Evolutionary conservation across 2,329 filamentous ascomycete species (phyloP), one percentile per base, ranked within the genome.

Genomic region (Trichoderma gracile): DNA sequence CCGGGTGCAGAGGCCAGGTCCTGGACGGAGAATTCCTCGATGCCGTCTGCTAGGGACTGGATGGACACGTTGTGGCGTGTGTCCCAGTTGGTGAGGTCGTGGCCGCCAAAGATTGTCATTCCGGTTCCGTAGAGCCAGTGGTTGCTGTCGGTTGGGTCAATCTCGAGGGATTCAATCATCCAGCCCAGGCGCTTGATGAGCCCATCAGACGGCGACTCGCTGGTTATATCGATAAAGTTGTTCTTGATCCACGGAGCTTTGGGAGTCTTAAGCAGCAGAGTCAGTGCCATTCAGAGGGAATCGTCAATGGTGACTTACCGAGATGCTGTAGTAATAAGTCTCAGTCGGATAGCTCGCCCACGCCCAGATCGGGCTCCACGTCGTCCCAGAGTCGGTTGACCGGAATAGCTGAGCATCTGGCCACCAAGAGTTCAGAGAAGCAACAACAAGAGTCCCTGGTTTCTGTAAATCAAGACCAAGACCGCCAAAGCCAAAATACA

Each of bases 121-220:
- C 58, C 58, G 19, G 58, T 61, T 14, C 58, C 58, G 12, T 61
- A 61, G 46, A 61, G 47, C 58, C 58, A 61, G 47, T 61, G 58
- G 14, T 61, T 61, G 17, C 58, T 61, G 9, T 61, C 58, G 0
- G 43, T 25, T 3, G 58, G 58, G 25, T 61, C 58, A 25, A 61
- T 61, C 12, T 61, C 58, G 45, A 61, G 58, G 5, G 58, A 61
- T 23, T 61, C 58, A 8, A 61, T 61, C 58, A 61, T 61, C 58
- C 58, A 61, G 3, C 58, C 58, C 12, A 61, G 47, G 17, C 58
- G 58, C 58, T 61, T 61, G 40, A 61, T 61, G 1, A 61, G 38
- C 3, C 47, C 47, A 8, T 52, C 58, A n/a, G 58, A 45, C 2
- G 58, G 38, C 2, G 58, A 53, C 15, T 61, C 58, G 25, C 47